Base-by-base conservation (phyloP, 1,284 basidiomycete species). In the Sporisorium iseilematis-ciliati region DNA sequence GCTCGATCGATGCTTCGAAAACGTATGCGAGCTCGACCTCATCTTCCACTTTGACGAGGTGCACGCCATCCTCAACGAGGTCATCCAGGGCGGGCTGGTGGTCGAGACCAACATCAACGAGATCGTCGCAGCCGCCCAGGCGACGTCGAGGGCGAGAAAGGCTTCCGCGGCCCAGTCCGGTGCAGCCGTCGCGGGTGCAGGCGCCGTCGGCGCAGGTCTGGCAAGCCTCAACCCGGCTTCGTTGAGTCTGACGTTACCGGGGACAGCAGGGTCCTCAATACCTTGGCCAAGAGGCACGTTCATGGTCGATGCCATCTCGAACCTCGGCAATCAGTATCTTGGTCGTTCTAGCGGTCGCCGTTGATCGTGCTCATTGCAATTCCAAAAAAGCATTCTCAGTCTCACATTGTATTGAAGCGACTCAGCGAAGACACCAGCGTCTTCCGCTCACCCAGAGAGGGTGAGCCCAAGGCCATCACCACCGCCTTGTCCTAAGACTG, bases 31-130 rank as follows among this genome's bases (percentile, higher is more conserved):
- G 86, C 88, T 99, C 49, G 97, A 99, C 85, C 89, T 99, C 26
- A 96, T 99, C 64, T 99, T 99, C 86, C 94, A 98, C 86, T 99
- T 97, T 82, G 96, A 99, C 85, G 93, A 98, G 88, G 95, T 94
- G 69, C 95, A 99, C 82, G 92, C 96, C 75, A 94, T 98, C 52
- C 89, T 99, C 49, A 89, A 92, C 38, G 96, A 99, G 86, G 91
- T 99, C 52, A 93, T 99, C 31, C 95, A 98, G 87, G 97, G 95
- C 29, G 97, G 97, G 0, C 88, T 99, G 33, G 97, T 99, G 2
- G 88, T 99, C n/a, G 97, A 99, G 86, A 99, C 97, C 7, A 97
- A 96, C 84, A 92, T 97, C 57, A 92, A 93, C 72, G 93, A 95
- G 85, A 97, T 97, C 60, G 91, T 91, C 72, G 87, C 86, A 63